Conservation (phyloP, 108 stramenopile species). For the Nitzschia sp. region DNA sequence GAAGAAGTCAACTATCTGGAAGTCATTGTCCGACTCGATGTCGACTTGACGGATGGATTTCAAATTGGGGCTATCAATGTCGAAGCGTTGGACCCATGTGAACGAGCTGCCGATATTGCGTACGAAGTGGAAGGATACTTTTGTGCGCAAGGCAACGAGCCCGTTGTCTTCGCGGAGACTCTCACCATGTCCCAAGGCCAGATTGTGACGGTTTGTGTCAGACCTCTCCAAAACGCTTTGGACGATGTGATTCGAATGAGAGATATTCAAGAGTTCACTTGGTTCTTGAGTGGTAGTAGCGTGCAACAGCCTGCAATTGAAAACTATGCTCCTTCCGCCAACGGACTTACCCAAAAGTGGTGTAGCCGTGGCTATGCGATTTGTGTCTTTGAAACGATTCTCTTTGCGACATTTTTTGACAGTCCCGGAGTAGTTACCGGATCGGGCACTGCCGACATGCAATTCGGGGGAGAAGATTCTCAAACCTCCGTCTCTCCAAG, state of each 20-base stretch:
- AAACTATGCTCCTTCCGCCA: not conserved
- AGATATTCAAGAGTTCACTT: slow-evolving; percentile 2
- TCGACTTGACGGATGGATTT: slow-evolving; percentile 12
- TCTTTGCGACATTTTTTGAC: slow-evolving; percentile 1
- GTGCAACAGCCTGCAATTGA: not conserved
- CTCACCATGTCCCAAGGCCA: not conserved
- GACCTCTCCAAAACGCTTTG: not conserved
- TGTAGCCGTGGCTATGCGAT: slow-evolving; percentile 1
- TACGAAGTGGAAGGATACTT: slow-evolving; percentile 4
- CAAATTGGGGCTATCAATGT: not conserved
- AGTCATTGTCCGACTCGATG: not conserved
- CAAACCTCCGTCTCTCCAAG: not conserved
- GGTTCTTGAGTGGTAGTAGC: not conserved
- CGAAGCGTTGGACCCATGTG: not conserved
- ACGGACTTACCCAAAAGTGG: not conserved
- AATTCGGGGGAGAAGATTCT: slow-evolving; percentile 1
- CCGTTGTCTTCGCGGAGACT: not conserved
- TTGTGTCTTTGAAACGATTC: slow-evolving; percentile 7
- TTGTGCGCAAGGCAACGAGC: not conserved
- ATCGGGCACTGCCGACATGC: not conserved
- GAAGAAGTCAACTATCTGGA: slow-evolving; percentile 7
- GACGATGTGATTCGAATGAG: not conserved
- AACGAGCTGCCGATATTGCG: not conserved
- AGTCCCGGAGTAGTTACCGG: not conserved
- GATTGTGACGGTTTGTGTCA: slow-evolving; percentile 5